A percentile compares a stretch with the other conserved stretches of the same genome.
Conservation (phyloP, 2,329 filamentous ascomycete species). For the Podosphaera fusca region DNA sequence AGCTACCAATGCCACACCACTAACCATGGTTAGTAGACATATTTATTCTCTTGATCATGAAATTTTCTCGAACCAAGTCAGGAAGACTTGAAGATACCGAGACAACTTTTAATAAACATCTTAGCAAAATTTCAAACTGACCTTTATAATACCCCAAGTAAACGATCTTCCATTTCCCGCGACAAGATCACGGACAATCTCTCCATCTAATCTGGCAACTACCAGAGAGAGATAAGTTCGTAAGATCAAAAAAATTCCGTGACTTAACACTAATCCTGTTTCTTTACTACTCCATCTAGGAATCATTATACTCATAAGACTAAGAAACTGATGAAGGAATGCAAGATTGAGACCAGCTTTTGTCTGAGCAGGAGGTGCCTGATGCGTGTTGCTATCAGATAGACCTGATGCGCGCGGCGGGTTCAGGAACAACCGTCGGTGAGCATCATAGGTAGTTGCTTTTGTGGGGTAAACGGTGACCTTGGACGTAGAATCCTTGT, state of each 20-base stretch:
- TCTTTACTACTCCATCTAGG: conserved; percentile 91
- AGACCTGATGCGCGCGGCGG: conserved; percentile 66
- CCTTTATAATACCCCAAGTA: conserved; percentile 66
- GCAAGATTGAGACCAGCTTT: conserved; percentile 89
- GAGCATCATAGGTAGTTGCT: conserved; percentile 83
- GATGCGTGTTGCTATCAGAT: conserved; percentile 35
- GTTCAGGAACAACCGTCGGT: conserved; percentile 77
- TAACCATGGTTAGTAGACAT: conserved; percentile 10
- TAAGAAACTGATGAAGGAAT: conserved; percentile 90
- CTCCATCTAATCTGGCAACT: conserved; percentile 79
- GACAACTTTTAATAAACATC: too few relatives aligned
- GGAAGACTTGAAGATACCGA: too few relatives aligned
- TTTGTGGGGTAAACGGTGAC: conserved; percentile 83
- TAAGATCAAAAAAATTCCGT: conserved; percentile 72
- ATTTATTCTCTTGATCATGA: too few relatives aligned
- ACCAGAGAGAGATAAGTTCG: conserved; percentile 85
- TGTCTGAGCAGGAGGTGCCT: conserved; percentile 67
- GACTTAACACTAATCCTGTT: conserved; percentile 69
- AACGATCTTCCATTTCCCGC: conserved; percentile 79
- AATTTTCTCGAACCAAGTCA: too few relatives aligned
- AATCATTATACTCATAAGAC: conserved; percentile 92
- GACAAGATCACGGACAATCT: conserved; percentile 91
- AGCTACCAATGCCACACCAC: conserved; percentile 83
- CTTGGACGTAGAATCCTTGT: conserved; percentile 69
- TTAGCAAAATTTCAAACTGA: conserved; percentile 14